Conservation (phyloP, 2,329 filamentous ascomycete species). For the Aspergillus niger region DNA sequence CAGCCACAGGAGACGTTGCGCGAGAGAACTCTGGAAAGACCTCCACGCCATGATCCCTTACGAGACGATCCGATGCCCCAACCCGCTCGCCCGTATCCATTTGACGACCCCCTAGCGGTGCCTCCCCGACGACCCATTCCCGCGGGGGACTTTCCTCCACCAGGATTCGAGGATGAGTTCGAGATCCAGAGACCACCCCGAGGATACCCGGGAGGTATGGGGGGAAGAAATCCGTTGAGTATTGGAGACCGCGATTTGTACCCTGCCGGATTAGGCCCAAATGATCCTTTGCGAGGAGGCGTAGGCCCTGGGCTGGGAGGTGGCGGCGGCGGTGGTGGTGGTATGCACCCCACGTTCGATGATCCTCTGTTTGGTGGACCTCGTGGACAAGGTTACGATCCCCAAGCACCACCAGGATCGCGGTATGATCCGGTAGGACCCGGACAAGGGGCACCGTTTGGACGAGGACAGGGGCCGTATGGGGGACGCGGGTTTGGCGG, state of each 20-base stretch:
- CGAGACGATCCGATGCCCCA: conserved; percentile 57
- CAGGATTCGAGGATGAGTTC: conserved; percentile 90
- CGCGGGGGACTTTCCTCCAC: conserved; percentile 74
- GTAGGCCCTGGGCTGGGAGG: conserved; percentile 65
- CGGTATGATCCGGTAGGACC: conserved; percentile 86
- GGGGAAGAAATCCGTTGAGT: conserved; percentile 61
- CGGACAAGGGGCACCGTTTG: conserved; percentile 55
- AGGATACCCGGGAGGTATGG: conserved; percentile 44
- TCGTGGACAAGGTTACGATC: conserved; percentile 59
- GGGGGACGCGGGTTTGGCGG: conserved; percentile 54
- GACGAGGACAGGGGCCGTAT: conserved; percentile 32
- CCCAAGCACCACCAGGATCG: conserved; percentile 81
- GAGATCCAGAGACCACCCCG: conserved; percentile 73
- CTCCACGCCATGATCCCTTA: conserved; percentile 49
- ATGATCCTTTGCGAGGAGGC: conserved; percentile 74
- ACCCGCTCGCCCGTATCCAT: conserved; percentile 69
- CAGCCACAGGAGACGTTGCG: conserved; percentile 24
- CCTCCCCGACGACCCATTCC: conserved; percentile 65
- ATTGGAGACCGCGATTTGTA: conserved; percentile 88
- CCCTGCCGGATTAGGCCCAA: conserved; percentile 79
- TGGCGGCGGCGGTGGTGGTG: conserved; percentile 69
- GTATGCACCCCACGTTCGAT: conserved; percentile 96
- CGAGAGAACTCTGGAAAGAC: conserved; percentile 46
- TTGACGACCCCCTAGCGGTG: conserved; percentile 65
- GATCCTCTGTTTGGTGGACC: conserved; percentile 77